A percentile compares a stretch with the other conserved stretches of the same genome.
Conservation (phyloP, 2,329 filamentous ascomycete genomes). For the Exophiala calicioides region DNA sequence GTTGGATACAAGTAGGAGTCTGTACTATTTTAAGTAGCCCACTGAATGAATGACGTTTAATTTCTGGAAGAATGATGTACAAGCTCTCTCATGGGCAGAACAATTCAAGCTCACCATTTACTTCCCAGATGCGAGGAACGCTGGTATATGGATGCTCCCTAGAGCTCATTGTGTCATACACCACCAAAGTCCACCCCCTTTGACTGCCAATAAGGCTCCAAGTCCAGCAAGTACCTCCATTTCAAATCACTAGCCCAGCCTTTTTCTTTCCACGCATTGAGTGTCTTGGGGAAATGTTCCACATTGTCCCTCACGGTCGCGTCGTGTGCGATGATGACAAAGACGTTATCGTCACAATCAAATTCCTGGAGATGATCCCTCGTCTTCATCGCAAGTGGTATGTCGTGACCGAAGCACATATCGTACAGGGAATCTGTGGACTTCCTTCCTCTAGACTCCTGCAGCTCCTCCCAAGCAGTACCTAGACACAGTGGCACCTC, state of each 20-base stretch:
- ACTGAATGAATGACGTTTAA: too few relatives aligned
- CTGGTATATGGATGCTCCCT: too few relatives aligned
- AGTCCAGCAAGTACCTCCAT: slow-evolving; percentile 13
- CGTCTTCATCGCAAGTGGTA: slow-evolving; percentile 12
- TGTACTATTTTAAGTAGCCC: too few relatives aligned
- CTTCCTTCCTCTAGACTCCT: slow-evolving; percentile 6
- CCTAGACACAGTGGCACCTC: slow-evolving; percentile 13
- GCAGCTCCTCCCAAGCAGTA: slow-evolving; percentile 7
- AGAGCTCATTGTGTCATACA: too few relatives aligned
- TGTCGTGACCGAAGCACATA: slow-evolving; percentile 17
- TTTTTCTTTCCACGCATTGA: slow-evolving; percentile 18
- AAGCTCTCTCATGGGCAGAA: too few relatives aligned
- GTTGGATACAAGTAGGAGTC: too few relatives aligned
- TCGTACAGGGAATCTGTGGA: slow-evolving; percentile 13
- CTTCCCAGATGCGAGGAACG: too few relatives aligned
- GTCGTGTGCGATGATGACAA: slow-evolving; percentile 36
- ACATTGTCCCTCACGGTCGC: slow-evolving; percentile 31
- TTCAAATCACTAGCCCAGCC: slow-evolving; percentile 12
- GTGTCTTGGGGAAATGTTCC: slow-evolving; percentile 13
- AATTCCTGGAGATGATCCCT: slow-evolving; percentile 28
- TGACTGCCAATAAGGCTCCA: slow-evolving; percentile 13
- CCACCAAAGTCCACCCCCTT: too few relatives aligned
- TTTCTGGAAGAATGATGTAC: too few relatives aligned
- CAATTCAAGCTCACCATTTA: too few relatives aligned
- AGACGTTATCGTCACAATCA: slow-evolving; percentile 33